These are phyloP conservation scores for Knoxia roxburghii DNA, from an alignment of 257 asterid genomes.

Conservation along the genomic window DNA sequence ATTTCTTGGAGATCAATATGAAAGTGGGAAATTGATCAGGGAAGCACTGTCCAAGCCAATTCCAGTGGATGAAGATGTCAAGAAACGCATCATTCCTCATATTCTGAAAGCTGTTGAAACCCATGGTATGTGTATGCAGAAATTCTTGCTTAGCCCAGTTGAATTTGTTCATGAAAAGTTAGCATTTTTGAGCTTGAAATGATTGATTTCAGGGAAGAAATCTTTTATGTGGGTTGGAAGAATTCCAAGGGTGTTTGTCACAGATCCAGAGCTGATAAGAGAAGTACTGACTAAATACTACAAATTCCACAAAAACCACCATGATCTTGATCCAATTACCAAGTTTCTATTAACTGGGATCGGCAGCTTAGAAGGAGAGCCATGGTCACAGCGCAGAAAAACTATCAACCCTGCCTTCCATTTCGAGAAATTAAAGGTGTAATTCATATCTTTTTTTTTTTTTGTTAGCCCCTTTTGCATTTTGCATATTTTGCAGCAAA, in stretches of 20 bases:
- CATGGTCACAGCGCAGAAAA: slow-evolving; percentile 53
- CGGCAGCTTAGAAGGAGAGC: slow-evolving; percentile 32
- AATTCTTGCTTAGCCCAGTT: not conserved
- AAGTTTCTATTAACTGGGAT: slow-evolving; percentile 27
- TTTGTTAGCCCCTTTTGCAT: not conserved
- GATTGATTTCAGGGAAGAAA: slow-evolving; percentile 19
- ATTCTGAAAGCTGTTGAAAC: slow-evolving; percentile 14
- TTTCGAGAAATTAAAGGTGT: slow-evolving; percentile 46
- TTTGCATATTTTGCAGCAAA: too few species aligned
- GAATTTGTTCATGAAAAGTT: too few species aligned
- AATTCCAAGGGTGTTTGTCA: slow-evolving; percentile 18
- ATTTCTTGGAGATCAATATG: slow-evolving; percentile 9
- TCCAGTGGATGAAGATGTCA: slow-evolving; percentile 11
- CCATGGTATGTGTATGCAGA: slow-evolving; percentile 7
- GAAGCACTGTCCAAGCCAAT: slow-evolving; percentile 13
- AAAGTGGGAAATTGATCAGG: slow-evolving; percentile 14
- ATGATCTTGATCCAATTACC: slow-evolving; percentile 7
- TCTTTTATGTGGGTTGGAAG: slow-evolving; percentile 29
- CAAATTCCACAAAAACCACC: slow-evolving; percentile 20
- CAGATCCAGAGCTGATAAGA: slow-evolving; percentile 27
- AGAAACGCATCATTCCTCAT: slow-evolving; percentile 13
- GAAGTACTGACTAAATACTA: slow-evolving; percentile 22
- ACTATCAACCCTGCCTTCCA: slow-evolving; percentile 50
- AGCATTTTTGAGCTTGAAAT: not conserved
- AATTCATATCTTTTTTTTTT: too few species aligned